Evolutionary conservation across 2,329 filamentous ascomycete species (phyloP).

Genomic region (Harringtonia aguacate): DNA sequence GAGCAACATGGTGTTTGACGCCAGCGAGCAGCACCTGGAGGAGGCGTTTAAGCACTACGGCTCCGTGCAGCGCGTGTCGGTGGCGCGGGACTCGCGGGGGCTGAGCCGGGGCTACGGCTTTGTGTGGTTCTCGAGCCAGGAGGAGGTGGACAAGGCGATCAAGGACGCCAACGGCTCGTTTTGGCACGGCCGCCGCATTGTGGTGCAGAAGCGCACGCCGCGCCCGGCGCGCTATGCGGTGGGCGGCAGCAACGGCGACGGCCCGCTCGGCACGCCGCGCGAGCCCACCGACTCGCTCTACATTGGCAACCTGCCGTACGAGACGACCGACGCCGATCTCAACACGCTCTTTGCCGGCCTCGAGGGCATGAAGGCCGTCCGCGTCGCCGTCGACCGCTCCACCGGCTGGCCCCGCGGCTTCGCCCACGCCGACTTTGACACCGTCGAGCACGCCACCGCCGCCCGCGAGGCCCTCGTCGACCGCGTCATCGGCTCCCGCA

Average conservation of each 20-base stretch:
- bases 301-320: constrained; percentile 78
- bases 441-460: constrained; percentile 51
- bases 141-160: constrained; percentile 16
- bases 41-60: constrained; percentile 23
- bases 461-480: constrained; percentile 45
- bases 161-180: constrained; percentile 21
- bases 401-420: constrained; percentile 77
- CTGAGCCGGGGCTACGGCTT: constrained; percentile 26
- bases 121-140: constrained; percentile 17
- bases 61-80: constrained; percentile 11
- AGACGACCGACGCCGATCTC: constrained; percentile 74
- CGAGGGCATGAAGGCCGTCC: constrained; percentile 60
- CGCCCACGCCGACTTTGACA: constrained; percentile 70
- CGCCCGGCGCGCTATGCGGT: too few relatives aligned
- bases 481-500: constrained; percentile 54
- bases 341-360: constrained; percentile 66
- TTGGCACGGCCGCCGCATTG: constrained; percentile 27
- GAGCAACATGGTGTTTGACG: constrained; percentile 25
- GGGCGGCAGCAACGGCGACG: neutral
- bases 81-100: constrained; percentile 23
- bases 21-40: constrained; percentile 21
- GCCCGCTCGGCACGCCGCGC: neutral
- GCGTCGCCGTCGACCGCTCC: constrained; percentile 71
- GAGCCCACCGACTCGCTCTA: constrained; percentile 40
- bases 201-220: constrained; percentile 15